These are phyloP conservation scores for Leishmania major DNA, from an alignment of 208 protist genomes.

Conservation along the genomic window DNA sequence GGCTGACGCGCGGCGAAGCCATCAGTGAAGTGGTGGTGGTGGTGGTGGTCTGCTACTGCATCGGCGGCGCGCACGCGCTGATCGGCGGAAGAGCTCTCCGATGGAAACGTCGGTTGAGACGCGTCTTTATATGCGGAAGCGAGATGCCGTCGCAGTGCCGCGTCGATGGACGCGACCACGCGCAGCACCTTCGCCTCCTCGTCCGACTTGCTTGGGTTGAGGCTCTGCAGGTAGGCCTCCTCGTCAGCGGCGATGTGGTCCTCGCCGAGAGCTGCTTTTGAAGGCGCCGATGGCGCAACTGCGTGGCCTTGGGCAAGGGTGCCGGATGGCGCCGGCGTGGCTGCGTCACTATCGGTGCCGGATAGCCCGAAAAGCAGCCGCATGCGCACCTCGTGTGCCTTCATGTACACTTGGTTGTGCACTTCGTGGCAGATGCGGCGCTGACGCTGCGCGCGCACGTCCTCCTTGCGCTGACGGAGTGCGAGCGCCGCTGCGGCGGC, in stretches of 20 bases:
- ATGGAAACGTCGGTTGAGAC: too few species aligned
- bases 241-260: constrained; percentile 1
- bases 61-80: too few species aligned
- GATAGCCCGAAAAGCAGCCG: constrained; percentile 24
- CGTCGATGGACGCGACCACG: constrained; percentile 35
- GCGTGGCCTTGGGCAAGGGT: too few species aligned
- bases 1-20: constrained; percentile 12
- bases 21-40: too few species aligned
- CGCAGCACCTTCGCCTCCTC: constrained; percentile 28
- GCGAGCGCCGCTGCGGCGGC: neutral
- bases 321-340: too few species aligned
- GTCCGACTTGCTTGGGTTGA: constrained; percentile 28
- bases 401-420: constrained; percentile 28
- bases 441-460: constrained; percentile 2
- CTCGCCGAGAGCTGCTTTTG: too few species aligned
- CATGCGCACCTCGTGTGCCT: constrained; percentile 42
- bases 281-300: too few species aligned
- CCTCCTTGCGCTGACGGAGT: too few species aligned
- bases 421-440: constrained; percentile 22
- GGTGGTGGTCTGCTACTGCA: too few species aligned
- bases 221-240: constrained; percentile 27
- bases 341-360: neutral
- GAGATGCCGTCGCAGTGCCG: constrained; percentile 32
- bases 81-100: too few species aligned
- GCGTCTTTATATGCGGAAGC: constrained; percentile 6